Base-by-base conservation (phyloP, 306 rosid genomes). In the Lathyrus oleraceus region DNA sequence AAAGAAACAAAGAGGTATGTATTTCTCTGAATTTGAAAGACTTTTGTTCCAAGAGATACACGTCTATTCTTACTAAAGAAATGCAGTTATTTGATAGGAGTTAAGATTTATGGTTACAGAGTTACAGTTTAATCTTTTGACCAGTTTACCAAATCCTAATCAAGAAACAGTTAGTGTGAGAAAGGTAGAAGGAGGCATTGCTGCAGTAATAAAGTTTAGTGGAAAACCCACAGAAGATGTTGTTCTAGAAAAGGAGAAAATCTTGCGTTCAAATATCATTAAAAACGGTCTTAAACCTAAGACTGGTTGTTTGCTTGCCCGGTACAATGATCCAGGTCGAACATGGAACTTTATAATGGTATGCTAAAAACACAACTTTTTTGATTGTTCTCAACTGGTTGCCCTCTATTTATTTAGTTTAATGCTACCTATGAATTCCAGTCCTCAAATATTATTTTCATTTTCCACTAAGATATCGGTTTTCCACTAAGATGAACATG, bases 291-390 rank as follows among this genome's bases (percentile, higher is more conserved):
- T 88, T 28, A 88, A 86, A 73, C 92, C 96, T 25, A 85, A 63
- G 81, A 27, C 28, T 2, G 96, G 95, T 52, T 91, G 92, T 83
- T 85, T 89, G 85, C 84, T 94, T 67, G 99, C 99, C 67, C 91
- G 99, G 48, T 94, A 94, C 88, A 94, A 91, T 42, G 97, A 94
- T 81, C 97, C 99, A 4, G 93, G 93, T 69, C 88, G 96, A 52
- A 91, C 96, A 14, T 74, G 80, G 90, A 80, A 81, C 85, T 88
- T 87, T 69, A 52, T 80, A 72, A 82, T 91, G 97, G 99, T 91
- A 84, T 61, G 86, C 65, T 67, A 32, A 28, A 35, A 20, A 30
- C 6, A 32, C 6, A 6, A 38, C 75, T 56, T 56, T 11, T 48
- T 32, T 25, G 21, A 15, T n/a, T 64, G 21, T 12, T 74, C 13